Evolutionary conservation across 2,329 filamentous ascomycete genomes (phyloP), one percentile per base, ranked within the genome.

Genomic region (Aspergillus nomiae): DNA sequence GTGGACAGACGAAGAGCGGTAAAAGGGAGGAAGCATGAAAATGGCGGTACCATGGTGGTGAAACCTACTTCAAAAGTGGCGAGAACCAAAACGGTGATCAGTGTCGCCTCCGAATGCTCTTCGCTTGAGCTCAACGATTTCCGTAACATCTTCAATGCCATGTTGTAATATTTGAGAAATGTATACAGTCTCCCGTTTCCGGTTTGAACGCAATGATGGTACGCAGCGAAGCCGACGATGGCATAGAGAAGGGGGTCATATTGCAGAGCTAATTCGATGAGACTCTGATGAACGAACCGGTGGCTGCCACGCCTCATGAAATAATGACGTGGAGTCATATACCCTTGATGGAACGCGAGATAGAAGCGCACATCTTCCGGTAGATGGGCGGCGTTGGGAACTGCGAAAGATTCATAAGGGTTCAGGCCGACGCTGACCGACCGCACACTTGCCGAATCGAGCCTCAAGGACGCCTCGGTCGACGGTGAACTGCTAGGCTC

Each of bases 131-230:
- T 87, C 21, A 98, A 80, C 5, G 88, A 90, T 38, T 85, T 84
- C 10, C 96, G 84, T 21, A 99, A 84, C 30, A 92, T 80, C 1
- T 86, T 90, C 32, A 99, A 90, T 11, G 94, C 94, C 73, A 88
- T 90, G 77, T 97, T 94, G 81, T 98, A 97, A 73, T 96, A 97
- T 62, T 89, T 87, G 32, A 98, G 82, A 70, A 98, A 98, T 58
- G 90, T 89, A 64, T 90, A 86, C 30, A 98, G 88, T 67, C 89
- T 89, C 26, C 91, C 92, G 56, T 89, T 82, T 0, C 90, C 87
- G 56, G 89, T 87, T 45, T 85, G 84, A 56, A 97, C 76, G 1
- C 91, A 91, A 68, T 90, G 86, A 69, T 96, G 92, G 72, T 97
- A 98, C 0, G 94, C 92, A 12, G 94, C 86, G 74, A 97, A 98